Base-by-base conservation (phyloP, 2,329 filamentous ascomycete species). In the Clarireedia monteithiana region DNA sequence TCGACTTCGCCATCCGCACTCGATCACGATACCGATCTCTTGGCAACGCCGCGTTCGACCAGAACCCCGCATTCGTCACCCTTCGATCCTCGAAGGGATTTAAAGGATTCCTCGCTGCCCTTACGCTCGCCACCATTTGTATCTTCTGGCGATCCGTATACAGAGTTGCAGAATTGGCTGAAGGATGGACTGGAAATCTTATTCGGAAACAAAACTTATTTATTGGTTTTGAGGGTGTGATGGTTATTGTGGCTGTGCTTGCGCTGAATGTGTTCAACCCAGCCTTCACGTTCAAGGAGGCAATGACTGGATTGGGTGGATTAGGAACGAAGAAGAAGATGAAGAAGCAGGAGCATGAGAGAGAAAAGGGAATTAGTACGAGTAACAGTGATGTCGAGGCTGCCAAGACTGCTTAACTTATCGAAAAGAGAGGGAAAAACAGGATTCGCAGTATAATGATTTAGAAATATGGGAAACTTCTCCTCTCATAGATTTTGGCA, bases 131-230 rank as follows among this genome's bases (percentile, higher is more conserved):
- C 0, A 83, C 79, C 6, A 56, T 83, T 1, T 75, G 73, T 51
- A 79, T 85, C 60, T 77, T 83, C 57, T 76, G 79, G 39, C 71
- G 82, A 24, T 79, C 74, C 46, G 75, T 80, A 27, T 85, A 80
- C 64, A 74, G 82, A 51, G 78, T 82, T 23, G 77, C 76, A 0
- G 82, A 85, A 68, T 66, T 85, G 42, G 52, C 36, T 38, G 59
- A 64, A 26, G 61, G 63, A 1, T 89, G 83, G 79, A 69, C 66
- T 3, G 63, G 63, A 4, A 26, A 52, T 50, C 48, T 64, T 27
- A 64, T 64, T 12, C 53, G 38, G 23, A 48, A 58, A 10, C 63
- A 64, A 49, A 60, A 59, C 55, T 36, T 64, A 2, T 64, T 64
- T 30, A 59, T 64, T n/a, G 77, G 61, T 4, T 64, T 64, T 48